phyloP scores from a whole-genome alignment of 768 basidiomycete genomes.

The Amanita rubescens region DNA sequence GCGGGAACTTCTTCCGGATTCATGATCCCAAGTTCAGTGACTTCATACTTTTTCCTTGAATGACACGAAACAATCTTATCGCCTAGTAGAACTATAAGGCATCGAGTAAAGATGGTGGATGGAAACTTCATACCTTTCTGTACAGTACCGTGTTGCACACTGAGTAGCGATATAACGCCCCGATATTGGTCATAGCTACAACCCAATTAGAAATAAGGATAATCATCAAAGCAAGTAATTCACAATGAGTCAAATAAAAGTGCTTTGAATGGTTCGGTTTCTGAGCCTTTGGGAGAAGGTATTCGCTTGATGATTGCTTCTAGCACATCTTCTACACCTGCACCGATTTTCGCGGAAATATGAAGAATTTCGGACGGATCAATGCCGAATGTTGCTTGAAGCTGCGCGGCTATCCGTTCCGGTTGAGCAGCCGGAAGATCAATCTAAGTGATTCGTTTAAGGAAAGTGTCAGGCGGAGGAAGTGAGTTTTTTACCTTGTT shows the following conservation, averaged over 20 bases:
- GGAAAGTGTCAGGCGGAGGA: conserved; percentile 1
- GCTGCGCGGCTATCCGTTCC: conserved; percentile 70
- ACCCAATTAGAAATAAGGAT: conserved; percentile 9
- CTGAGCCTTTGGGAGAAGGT: conserved; percentile 64
- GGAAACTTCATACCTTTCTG: conserved; percentile 54
- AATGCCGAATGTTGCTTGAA: conserved; percentile 77
- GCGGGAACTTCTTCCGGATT: conserved; percentile 85
- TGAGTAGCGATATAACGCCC: conserved; percentile 90
- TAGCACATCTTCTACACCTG: conserved; percentile 72
- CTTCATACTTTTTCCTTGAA: conserved; percentile 83
- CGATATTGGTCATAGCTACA: conserved; percentile 88
- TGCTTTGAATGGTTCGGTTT: conserved; percentile 59
- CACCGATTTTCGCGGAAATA: conserved; percentile 91
- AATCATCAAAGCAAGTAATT: conserved; percentile 14
- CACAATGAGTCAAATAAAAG: conserved; percentile 92
- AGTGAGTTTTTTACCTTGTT: conserved; percentile 60
- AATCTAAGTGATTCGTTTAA: conserved; percentile 43
- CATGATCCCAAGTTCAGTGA: conserved; percentile 84
- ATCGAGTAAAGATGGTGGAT: background rate
- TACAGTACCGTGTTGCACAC: conserved; percentile 71
- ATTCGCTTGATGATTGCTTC: conserved; percentile 76
- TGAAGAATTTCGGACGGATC: conserved; percentile 64
- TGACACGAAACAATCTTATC: conserved; percentile 85
- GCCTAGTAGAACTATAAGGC: conserved; percentile 36
- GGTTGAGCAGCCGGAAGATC: conserved; percentile 89